These are phyloP conservation scores for Abortiporus biennis DNA, from an alignment of 1,284 basidiomycete genomes.

Conservation along the genomic window DNA sequence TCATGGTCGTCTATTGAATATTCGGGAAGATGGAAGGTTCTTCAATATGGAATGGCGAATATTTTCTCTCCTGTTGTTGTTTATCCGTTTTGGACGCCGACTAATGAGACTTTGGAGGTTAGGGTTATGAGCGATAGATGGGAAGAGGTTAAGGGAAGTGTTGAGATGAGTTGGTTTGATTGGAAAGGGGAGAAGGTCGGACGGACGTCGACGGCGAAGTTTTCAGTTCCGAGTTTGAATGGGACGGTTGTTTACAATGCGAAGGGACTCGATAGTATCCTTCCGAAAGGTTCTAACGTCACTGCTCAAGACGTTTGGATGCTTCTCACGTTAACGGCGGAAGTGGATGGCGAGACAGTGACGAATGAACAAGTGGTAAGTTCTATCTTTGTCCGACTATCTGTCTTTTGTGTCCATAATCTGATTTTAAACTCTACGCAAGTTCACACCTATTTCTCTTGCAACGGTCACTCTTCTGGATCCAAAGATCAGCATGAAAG, in stretches of 20 bases:
- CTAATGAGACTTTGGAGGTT: conserved; percentile 42
- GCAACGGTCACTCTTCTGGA: conserved; percentile 40
- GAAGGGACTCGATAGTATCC: conserved; percentile 35
- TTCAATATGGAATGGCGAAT: conserved; percentile 44
- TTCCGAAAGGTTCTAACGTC: conserved; percentile 33
- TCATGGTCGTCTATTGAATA: conserved; percentile 59
- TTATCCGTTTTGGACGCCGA: conserved; percentile 49
- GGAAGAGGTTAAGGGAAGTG: conserved; percentile 41
- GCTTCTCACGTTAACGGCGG: conserved; percentile 42
- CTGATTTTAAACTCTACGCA: neutral
- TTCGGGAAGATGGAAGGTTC: conserved; percentile 57
- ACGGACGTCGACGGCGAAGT: conserved; percentile 30
- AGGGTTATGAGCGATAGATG: conserved; percentile 46
- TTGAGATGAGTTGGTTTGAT: conserved; percentile 53
- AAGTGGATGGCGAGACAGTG: conserved; percentile 35
- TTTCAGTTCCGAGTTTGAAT: conserved; percentile 43
- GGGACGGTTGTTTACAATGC: conserved; percentile 39
- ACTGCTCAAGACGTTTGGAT: conserved; percentile 43
- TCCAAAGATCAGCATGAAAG: conserved; percentile 36
- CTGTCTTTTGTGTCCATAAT: neutral
- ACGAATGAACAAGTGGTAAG: conserved; percentile 50
- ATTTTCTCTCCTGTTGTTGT: conserved; percentile 45
- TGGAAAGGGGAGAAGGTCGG: conserved; percentile 44
- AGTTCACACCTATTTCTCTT: conserved; percentile 51
- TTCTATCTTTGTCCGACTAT: conserved; percentile 6